These are phyloP conservation scores for Cystobasidium tubakii DNA, from an alignment of 768 basidiomycete species.

Conservation along the genomic window DNA sequence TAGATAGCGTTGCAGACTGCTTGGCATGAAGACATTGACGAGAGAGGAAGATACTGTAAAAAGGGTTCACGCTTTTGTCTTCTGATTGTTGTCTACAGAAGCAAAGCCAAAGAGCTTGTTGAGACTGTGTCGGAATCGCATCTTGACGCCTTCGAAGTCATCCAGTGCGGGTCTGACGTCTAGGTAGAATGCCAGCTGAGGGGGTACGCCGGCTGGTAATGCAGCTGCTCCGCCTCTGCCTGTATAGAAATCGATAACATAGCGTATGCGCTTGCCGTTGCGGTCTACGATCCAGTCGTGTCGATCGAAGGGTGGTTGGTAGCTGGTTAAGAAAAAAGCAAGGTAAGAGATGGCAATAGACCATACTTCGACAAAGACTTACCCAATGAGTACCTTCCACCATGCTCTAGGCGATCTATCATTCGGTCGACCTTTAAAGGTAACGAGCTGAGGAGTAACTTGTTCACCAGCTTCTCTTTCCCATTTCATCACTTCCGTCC, in stretches of 20 bases:
- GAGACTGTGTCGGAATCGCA: conserved; percentile 65
- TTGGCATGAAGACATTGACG: neutral
- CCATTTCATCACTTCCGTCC: conserved; percentile 76
- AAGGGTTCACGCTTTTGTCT: neutral
- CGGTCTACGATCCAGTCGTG: conserved; percentile 91
- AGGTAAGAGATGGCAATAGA: conserved; percentile 16
- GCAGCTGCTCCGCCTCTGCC: conserved; percentile 54
- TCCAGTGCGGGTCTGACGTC: conserved; percentile 92
- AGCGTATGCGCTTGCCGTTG: conserved; percentile 69
- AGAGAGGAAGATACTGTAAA: neutral
- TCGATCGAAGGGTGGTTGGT: conserved; percentile 86
- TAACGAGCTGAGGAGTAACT: conserved; percentile 72
- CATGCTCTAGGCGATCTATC: conserved; percentile 75
- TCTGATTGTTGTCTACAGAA: conserved; percentile 6
- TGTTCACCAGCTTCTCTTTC: conserved; percentile 51
- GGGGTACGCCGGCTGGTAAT: conserved; percentile 36
- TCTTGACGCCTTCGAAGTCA: conserved; percentile 83
- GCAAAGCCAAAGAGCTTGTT: conserved; percentile 38
- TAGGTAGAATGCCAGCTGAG: conserved; percentile 75
- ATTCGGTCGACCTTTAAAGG: conserved; percentile 80
- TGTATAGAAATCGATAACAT: conserved; percentile 97
- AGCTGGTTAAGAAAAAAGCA: conserved; percentile 55
- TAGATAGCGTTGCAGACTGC: too few species aligned
- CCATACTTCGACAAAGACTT: too few species aligned
- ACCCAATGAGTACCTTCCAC: conserved; percentile 81